Evolutionary conservation across 202 grass and related monocot species (phyloP), one percentile per base, ranked within the genome.

Genomic region (Carex arenaria): DNA sequence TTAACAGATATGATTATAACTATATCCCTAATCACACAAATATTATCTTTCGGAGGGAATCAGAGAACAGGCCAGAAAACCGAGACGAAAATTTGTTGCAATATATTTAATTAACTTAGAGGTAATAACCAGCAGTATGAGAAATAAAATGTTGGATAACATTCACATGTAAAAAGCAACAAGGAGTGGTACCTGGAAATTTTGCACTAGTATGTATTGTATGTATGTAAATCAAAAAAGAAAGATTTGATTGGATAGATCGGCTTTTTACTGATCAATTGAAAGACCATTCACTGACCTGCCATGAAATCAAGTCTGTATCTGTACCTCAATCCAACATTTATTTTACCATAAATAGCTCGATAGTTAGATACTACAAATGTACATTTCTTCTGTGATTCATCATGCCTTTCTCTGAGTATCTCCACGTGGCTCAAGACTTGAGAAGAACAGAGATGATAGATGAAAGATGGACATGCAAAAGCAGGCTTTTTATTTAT

Each of bases 201-300:
- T 76, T 76, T 70, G 19, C 38, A 70, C 34, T 9, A 45, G 43
- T 45, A 45, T 45, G 42, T 7, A 43, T 43, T 43, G 7, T 2
- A 45, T 45, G 7, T 2, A 45, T 38, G 72, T 76, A 17, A 26
- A 8, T 1, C 4, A 56, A 57, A 76, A 56, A 76, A 56, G 72
- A 77, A 56, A 8, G 14, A 53, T 57, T 57, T 57, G 78, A 61
- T 22, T 80, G 63, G 83, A 86, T 84, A 68, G 87, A 87, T 89
- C 80, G 75, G 79, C 82, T 69, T 69, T 82, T 67, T 83, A 88
- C 85, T 94, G 85, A 79, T 87, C 76, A 76, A 89, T 84, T 77
- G 87, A 94, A 83, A 90, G 89, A 92, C 89, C 61, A 55, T 60
- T 94, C 85, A 85, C 80, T 89, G 89, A 86, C 87, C 92, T 86